Percentiles rank a stretch among this genome's conserved stretches.
Conservation (phyloP, 2,329 filamentous ascomycete genomes). For the Venturiaceae sp. region DNA sequence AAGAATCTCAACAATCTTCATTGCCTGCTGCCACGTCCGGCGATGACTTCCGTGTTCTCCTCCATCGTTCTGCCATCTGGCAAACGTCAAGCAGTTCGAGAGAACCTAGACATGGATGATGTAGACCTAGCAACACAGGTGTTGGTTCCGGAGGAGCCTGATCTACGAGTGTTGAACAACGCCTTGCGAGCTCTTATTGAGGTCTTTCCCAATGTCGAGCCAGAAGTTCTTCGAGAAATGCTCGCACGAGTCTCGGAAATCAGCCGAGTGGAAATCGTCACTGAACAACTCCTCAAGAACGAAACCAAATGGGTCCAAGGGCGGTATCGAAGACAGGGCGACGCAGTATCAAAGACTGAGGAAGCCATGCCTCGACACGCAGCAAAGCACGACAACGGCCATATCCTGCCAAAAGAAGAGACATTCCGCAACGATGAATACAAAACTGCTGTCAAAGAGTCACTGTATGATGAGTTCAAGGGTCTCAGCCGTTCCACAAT, state of each 20-base stretch:
- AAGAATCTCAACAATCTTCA: not conserved
- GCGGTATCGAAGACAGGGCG: constrained; percentile 33
- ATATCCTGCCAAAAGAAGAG: constrained; percentile 47
- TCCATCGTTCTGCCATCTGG: not conserved
- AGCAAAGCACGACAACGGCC: not conserved
- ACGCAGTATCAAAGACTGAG: constrained; percentile 14
- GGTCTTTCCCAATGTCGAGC: constrained; percentile 71
- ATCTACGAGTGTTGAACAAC: constrained; percentile 60
- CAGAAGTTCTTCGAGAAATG: constrained; percentile 77
- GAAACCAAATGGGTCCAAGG: constrained; percentile 62
- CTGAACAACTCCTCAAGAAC: constrained; percentile 66
- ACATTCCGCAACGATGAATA: constrained; percentile 60
- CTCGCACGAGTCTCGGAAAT: constrained; percentile 64
- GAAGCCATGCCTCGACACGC: not conserved
- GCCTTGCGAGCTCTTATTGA: constrained; percentile 58
- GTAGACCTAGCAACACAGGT: not conserved
- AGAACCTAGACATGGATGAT: not conserved
- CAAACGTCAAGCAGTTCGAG: not conserved
- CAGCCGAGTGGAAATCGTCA: constrained; percentile 66
- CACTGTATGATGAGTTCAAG: constrained; percentile 67
- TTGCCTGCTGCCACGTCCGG: not conserved
- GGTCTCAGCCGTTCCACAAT: constrained; percentile 64
- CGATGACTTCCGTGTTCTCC: constrained; percentile 2
- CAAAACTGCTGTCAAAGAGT: constrained; percentile 55
- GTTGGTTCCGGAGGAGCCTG: constrained; percentile 39